Evolutionary conservation across 208 protist genomes (phyloP), one percentile per base, ranked within the genome.

Genomic region (Trypanosoma grayi): DNA sequence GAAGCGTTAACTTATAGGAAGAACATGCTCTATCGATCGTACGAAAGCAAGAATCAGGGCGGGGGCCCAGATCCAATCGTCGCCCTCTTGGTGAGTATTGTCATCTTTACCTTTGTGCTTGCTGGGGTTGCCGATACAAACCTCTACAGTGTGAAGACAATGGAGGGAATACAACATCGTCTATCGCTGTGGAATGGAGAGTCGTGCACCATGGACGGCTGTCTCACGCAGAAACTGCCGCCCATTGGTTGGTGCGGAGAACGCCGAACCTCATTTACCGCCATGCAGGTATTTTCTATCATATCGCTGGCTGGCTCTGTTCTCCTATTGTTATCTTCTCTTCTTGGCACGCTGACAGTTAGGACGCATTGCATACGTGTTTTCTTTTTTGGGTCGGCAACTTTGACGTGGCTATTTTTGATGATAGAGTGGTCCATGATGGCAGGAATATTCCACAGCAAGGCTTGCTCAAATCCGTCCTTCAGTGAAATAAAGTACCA

Each of bases 401-500:
- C 5, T 45, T 0, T 31, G 30, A 64, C 33, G 18, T 54, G 58
- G 58, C 30, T 45, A 2, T 31, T 52, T 18, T 44, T 55, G 20
- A 20, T 64, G 34, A 5, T 44, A 4, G 33, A 30, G 22, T 53
- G 24, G 58, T 2, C 18, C 5, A 3, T 64, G 20, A 45, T 64
- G 46, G 30, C 34, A 30, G 24, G 45, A 31, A 30, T 54, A 46
- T 64, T 64, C 34, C 46, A 54, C 25, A 34, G 58, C 46, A 53
- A 45, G 5, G 46, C 24, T 5, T 54, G 43, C 36, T 16, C 16
- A 1, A 28, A 54, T 33, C 30, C 58, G 24, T 44, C 28, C 13
- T 64, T 64, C 36, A 46, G 24, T 43, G 45, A 64, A 2, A 34
- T 54, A n/a, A 33, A 54, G 13, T 64, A 45, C 33, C 43, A 64